phyloP scores from a whole-genome alignment of 2,329 filamentous ascomycete species.

The Tolypocladium tropicale region DNA sequence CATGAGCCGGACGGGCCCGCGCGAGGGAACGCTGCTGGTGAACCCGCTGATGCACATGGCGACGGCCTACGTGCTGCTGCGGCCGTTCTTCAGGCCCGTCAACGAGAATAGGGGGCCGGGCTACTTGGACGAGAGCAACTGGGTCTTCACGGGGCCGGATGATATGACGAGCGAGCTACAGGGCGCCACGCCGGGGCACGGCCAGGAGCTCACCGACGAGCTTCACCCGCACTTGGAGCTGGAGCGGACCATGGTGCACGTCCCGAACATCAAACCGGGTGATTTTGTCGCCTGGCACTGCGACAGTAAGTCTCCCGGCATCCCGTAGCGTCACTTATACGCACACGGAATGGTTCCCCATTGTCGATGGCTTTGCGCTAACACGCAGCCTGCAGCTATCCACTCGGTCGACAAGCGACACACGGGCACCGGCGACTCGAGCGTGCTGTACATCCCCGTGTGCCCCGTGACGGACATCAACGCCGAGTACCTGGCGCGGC shows the following conservation, averaged over 20 bases:
- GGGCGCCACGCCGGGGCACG: slow-evolving; percentile 57
- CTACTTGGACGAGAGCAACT: slow-evolving; percentile 45
- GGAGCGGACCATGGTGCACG: slow-evolving; percentile 55
- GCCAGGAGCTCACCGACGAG: slow-evolving; percentile 58
- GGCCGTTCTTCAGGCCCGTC: slow-evolving; percentile 67
- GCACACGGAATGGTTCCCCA: too few relatives aligned
- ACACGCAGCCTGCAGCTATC: slow-evolving; percentile 34
- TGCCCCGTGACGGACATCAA: slow-evolving; percentile 72
- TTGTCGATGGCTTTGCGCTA: too few relatives aligned
- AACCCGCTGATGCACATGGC: slow-evolving; percentile 68
- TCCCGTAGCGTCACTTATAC: neutral
- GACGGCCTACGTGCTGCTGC: slow-evolving; percentile 69
- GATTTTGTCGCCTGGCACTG: slow-evolving; percentile 84
- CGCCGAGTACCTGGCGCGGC: slow-evolving; percentile 57
- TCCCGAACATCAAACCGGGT: slow-evolving; percentile 59
- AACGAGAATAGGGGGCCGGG: slow-evolving; percentile 12
- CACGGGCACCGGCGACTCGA: slow-evolving; percentile 60
- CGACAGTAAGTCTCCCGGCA: slow-evolving; percentile 36
- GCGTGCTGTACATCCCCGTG: slow-evolving; percentile 81
- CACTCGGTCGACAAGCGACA: slow-evolving; percentile 80
- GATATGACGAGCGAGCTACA: slow-evolving; percentile 53
- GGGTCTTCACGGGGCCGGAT: slow-evolving; percentile 39
- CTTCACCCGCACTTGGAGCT: slow-evolving; percentile 66
- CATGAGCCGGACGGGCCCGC: slow-evolving; percentile 62
- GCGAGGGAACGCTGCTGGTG: slow-evolving; percentile 71